Base-by-base conservation (phyloP, 805 yeast genomes). In the Myxozyma udenii region DNA sequence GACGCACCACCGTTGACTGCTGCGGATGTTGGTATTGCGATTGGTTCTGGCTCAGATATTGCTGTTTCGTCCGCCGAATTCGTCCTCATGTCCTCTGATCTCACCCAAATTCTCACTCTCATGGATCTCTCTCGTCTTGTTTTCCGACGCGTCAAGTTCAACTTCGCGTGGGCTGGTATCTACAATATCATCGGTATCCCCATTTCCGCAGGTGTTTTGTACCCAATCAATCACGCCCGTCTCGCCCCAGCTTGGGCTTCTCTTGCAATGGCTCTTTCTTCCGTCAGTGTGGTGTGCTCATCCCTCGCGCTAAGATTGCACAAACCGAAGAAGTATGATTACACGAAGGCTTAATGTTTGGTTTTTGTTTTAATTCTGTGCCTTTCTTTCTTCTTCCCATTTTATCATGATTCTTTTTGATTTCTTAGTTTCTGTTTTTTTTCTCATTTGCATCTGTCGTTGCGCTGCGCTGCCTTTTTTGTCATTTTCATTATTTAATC, bases 161-260 rank as follows among this genome's bases (percentile, higher is more conserved):
- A 93, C 67, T 87, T 91, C 61, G 66, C 85, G 50, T 86, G 96
- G 85, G 96, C 98, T 1, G 78, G 84, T 6, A 71, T 88, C 39
- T 91, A 91, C 70, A 91, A 91, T 63, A 38, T 85, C 16, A 71
- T 86, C 25, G 91, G 93, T 84, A 75, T 91, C 32, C 98, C 98
- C 1, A 77, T 91, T 60, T 96, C 98, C 0, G 91, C 95, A 83
- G 97, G 97, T 1, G 78, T 84, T n/a, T 74, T 91, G 48, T 77
- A 82, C 44, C 95, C 95, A 1, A 81, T 84, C 70, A 83, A 85
- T 33, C 74, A 87, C 44, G 78, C 84, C 48, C 62, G 75, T 12
- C 70, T 90, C 60, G 87, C 87, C 46, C 98, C 98, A 2, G 82
- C 87, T 66, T 79, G 87, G 64, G 98, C 98, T 0, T 88, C 93